Percentiles rank a stretch among this genome's conserved stretches.
These are phyloP conservation scores for Larix sibirica DNA, from an alignment of 83 land plant genomes.

Conservation along the genomic window DNA sequence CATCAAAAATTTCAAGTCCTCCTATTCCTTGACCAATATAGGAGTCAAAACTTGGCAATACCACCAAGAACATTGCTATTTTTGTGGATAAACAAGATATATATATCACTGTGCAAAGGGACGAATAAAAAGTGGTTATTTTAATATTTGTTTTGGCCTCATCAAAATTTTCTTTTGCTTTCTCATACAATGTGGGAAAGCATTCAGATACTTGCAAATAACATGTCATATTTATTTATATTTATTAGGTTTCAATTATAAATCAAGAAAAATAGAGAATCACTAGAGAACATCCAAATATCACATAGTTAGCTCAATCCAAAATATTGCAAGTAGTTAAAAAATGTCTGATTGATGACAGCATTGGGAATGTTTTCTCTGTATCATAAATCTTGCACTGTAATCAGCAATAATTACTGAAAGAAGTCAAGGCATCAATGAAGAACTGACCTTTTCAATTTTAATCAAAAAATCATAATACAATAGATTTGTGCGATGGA, in stretches of 20 bases:
- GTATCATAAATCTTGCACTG: not conserved
- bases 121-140: conserved; percentile 76
- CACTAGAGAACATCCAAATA: not conserved
- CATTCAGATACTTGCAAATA: conserved; percentile 52
- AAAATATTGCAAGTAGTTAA: not conserved
- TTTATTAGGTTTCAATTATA: not conserved
- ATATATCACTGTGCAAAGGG: conserved; percentile 93
- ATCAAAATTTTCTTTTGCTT: conserved; percentile 46
- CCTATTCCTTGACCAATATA: no score
- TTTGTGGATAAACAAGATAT: no score
- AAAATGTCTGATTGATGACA: not conserved
- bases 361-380: not conserved
- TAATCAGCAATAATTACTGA: not conserved
- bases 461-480: not conserved
- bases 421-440: not conserved
- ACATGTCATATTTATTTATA: not conserved
- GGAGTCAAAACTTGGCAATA: no score
- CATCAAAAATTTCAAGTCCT: no score
- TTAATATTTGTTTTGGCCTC: conserved; percentile 47
- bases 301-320: not conserved
- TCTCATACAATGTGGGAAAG: conserved; percentile 70
- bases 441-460: not conserved
- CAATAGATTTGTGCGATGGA: not conserved
- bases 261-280: not conserved
- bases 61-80: no score